A percentile compares a stretch with the other conserved stretches of the same genome.
Conservation (phyloP, 768 basidiomycete genomes). For the Artomyces pyxidatus region DNA sequence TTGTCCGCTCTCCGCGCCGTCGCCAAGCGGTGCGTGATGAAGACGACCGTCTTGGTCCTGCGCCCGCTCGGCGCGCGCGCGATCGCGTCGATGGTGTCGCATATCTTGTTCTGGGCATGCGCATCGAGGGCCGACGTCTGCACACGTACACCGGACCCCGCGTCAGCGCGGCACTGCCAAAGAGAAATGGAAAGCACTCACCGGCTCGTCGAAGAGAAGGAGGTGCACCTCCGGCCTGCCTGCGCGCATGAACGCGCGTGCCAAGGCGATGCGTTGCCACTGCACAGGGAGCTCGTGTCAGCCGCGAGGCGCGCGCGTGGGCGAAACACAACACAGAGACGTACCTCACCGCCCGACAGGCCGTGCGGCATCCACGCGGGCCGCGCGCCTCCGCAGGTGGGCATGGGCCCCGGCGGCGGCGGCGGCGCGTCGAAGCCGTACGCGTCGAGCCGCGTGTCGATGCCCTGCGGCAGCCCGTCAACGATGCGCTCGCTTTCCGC, state of each 20-base stretch:
- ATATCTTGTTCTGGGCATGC: conserved; percentile 71
- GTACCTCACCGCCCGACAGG: conserved; percentile 79
- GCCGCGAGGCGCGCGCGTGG: background rate
- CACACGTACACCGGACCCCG: background rate
- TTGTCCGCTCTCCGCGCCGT: conserved; percentile 80
- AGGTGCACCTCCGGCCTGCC: conserved; percentile 68
- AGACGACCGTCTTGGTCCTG: conserved; percentile 64
- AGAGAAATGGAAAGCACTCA: conserved; percentile 27
- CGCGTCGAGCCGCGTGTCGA: conserved; percentile 65
- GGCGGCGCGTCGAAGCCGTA: conserved; percentile 43
- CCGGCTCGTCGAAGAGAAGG: conserved; percentile 80
- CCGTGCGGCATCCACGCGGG: conserved; percentile 44
- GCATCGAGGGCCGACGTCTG: conserved; percentile 78
- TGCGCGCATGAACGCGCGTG: conserved; percentile 82
- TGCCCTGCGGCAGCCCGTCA: conserved; percentile 56
- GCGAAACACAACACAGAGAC: conserved; percentile 13
- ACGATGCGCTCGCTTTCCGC: conserved; percentile 67
- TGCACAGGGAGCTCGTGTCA: conserved; percentile 22
- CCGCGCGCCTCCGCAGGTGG: conserved; percentile 28
- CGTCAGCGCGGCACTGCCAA: background rate
- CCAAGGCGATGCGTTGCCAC: conserved; percentile 86
- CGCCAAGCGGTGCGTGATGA: conserved; percentile 77
- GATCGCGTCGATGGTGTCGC: conserved; percentile 63
- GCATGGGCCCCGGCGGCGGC: conserved; percentile 28
- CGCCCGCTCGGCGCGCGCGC: conserved; percentile 49